Percentiles rank a stretch among this genome's conserved stretches.
phyloP scores from a whole-genome alignment of 1,139 yeast genomes.

The Nakaseomyces glabratus region DNA sequence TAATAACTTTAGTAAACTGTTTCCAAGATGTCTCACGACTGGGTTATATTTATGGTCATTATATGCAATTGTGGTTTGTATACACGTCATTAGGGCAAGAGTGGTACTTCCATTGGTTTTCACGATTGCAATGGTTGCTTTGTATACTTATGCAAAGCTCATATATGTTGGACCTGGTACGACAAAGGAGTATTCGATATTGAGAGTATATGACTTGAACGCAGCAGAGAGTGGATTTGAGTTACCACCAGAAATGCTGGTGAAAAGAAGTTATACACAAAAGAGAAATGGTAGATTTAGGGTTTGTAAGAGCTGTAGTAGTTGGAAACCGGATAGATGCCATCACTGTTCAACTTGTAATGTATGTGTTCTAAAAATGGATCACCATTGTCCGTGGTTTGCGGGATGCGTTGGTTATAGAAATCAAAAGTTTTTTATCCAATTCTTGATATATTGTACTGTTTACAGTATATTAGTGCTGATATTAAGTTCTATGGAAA shows the following conservation, averaged over 20 bases:
- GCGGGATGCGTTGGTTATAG: slow-evolving; percentile 76
- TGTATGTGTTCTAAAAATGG: slow-evolving; percentile 67
- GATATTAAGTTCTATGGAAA: slow-evolving; percentile 33
- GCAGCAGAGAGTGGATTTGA: slow-evolving; percentile 28
- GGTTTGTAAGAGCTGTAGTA: slow-evolving; percentile 62
- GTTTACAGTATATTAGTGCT: slow-evolving; percentile 40
- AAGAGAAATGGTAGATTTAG: slow-evolving; percentile 41
- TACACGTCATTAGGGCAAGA: slow-evolving; percentile 12
- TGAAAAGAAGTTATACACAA: slow-evolving; percentile 32
- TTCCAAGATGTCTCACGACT: slow-evolving; percentile 23
- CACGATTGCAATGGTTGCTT: slow-evolving; percentile 11
- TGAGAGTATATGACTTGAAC: slow-evolving; percentile 27
- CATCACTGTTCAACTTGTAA: slow-evolving; percentile 81
- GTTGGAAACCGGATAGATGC: slow-evolving; percentile 90
- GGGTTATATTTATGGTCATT: slow-evolving; percentile 21
- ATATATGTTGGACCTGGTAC: slow-evolving; percentile 55
- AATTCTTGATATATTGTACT: slow-evolving; percentile 55
- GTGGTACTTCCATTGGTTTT: slow-evolving; percentile 9
- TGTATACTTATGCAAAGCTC: slow-evolving; percentile 46
- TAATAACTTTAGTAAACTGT: slow-evolving; percentile 13
- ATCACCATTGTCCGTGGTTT: slow-evolving; percentile 98
- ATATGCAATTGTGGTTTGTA: slow-evolving; percentile 14
- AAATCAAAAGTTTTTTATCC: slow-evolving; percentile 73
- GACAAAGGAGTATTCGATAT: slow-evolving; percentile 44
- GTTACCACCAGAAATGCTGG: slow-evolving; percentile 35